These are phyloP conservation scores for Choanephora cucurbitarum DNA, from an alignment of 371 early-diverging fungal species.

Conservation along the genomic window DNA sequence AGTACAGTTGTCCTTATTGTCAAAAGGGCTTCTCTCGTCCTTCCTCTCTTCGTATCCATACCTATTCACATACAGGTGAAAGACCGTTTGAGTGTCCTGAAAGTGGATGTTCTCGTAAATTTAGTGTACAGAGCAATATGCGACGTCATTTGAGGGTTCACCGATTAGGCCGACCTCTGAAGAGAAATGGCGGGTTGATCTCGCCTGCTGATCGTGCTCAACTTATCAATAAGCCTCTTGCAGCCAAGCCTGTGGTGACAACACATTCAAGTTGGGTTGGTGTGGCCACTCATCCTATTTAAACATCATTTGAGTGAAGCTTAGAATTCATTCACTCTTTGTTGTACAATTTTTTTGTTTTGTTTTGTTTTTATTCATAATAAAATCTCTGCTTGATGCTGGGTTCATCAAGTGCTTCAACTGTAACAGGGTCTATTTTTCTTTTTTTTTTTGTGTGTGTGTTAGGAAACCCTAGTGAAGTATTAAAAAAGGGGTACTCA, in stretches of 20 bases:
- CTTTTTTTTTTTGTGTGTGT: no score
- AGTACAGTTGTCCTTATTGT: constrained; percentile 72
- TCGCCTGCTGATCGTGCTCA: constrained; percentile 21
- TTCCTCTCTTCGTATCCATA: constrained; percentile 68
- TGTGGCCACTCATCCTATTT: constrained; percentile 7
- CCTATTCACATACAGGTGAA: constrained; percentile 77
- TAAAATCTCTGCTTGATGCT: no score
- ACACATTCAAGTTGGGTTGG: constrained; percentile 17
- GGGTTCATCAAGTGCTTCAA: no score
- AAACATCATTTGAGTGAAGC: neutral
- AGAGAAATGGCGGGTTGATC: constrained; percentile 15
- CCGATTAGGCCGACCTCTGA: constrained; percentile 32
- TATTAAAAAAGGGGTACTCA: no score
- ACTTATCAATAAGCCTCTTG: constrained; percentile 30
- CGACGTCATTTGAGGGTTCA: constrained; percentile 67
- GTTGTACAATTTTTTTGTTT: neutral
- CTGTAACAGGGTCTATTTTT: no score
- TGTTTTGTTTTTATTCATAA: no score
- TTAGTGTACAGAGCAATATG: constrained; percentile 80
- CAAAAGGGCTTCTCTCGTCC: constrained; percentile 75
- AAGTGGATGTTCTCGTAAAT: constrained; percentile 67
- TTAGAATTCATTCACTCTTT: neutral
- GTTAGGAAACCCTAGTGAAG: no score
- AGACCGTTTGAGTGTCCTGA: constrained; percentile 69
- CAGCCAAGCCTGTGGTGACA: constrained; percentile 20